Conservation (phyloP, 2,329 filamentous ascomycete species). For the Verticillium albo-atrum region DNA sequence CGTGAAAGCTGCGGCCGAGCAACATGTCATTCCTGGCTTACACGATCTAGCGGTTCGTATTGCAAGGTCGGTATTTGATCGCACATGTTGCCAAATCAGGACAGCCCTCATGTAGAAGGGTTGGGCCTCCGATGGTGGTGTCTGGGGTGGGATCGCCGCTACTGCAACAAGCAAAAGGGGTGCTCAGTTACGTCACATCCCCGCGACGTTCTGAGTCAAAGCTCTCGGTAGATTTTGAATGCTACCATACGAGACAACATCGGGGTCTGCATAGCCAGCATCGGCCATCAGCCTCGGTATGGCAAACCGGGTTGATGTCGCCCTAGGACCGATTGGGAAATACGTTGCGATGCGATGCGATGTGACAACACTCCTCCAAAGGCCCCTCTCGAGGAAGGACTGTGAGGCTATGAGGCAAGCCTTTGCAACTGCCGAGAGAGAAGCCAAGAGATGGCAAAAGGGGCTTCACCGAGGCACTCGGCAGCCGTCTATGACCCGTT, state of each 20-base stretch:
- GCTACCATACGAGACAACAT: not conserved
- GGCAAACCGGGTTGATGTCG: not conserved
- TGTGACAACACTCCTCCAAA: not conserved
- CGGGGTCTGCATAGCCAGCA: not conserved
- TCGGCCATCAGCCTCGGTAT: not conserved
- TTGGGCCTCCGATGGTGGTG: too few relatives aligned
- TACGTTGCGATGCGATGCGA: not conserved
- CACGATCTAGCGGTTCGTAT: too few relatives aligned
- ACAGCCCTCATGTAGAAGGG: too few relatives aligned
- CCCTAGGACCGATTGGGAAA: not conserved
- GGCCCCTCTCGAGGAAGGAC: too few relatives aligned
- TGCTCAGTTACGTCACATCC: not conserved
- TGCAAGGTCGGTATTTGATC: too few relatives aligned
- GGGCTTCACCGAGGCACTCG: not conserved
- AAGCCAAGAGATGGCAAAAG: not conserved
- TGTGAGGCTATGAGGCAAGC: not conserved
- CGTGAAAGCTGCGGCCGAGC: too few relatives aligned
- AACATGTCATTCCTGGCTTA: too few relatives aligned
- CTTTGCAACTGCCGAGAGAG: not conserved
- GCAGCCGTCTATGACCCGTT: not conserved
- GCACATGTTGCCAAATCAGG: too few relatives aligned
- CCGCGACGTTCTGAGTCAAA: not conserved
- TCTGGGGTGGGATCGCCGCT: too few relatives aligned
- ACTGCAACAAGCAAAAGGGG: too few relatives aligned
- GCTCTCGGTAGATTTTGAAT: not conserved